These are phyloP conservation scores for Saprolegnia parasitica DNA, from an alignment of 352 stramenopile species.

Conservation along the genomic window DNA sequence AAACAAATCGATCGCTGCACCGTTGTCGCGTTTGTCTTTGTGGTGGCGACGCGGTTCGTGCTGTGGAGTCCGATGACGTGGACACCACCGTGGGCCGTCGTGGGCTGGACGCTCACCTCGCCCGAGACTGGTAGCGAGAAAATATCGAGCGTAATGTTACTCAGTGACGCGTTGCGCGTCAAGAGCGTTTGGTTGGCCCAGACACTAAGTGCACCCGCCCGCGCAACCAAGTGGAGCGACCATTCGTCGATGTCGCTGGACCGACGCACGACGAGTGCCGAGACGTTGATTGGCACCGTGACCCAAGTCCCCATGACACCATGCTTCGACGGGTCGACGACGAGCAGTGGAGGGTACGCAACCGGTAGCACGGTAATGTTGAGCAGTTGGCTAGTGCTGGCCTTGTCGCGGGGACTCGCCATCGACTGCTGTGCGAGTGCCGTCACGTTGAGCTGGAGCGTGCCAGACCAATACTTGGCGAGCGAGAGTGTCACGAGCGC, in stretches of 20 bases:
- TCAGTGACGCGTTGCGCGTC: background rate
- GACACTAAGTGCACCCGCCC: background rate
- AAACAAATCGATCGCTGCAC: background rate
- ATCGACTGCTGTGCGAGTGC: background rate
- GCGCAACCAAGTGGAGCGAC: background rate
- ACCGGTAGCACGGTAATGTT: background rate
- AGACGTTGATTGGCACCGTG: background rate
- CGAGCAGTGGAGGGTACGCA: slow-evolving; percentile 8
- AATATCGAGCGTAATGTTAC: background rate
- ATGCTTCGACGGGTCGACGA: background rate
- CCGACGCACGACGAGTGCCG: background rate
- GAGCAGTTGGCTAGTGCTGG: background rate
- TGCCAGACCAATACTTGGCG: slow-evolving; percentile 9
- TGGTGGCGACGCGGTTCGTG: background rate
- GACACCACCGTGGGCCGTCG: background rate
- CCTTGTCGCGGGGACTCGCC: background rate
- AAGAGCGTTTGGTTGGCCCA: background rate
- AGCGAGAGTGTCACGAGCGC: background rate
- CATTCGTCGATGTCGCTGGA: background rate
- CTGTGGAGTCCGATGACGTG: background rate
- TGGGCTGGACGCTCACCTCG: background rate
- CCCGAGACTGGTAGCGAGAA: background rate
- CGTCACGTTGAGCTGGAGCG: slow-evolving; percentile 2
- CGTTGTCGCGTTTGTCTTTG: background rate
- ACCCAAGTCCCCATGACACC: background rate